Evolutionary conservation across 148 eudicot genomes (phyloP).

Genomic region (Chenopodium album): DNA sequence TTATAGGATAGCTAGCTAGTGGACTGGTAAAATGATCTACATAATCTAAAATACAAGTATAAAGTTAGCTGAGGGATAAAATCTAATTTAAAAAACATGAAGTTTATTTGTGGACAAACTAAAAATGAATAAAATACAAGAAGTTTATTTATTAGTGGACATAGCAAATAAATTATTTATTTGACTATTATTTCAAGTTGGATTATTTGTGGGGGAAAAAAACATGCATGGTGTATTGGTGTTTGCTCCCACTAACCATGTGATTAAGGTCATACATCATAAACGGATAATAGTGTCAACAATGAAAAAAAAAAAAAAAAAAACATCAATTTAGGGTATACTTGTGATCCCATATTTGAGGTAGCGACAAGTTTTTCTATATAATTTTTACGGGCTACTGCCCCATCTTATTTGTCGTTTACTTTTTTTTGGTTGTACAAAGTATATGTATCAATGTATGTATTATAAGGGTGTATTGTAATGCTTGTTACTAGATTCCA

Average conservation of each 20-base stretch:
- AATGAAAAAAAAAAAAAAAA: constrained; percentile 2
- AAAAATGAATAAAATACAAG: too few species aligned
- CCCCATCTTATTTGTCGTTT: constrained; percentile 8
- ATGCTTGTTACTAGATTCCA: constrained; percentile 17
- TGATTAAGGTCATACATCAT: constrained; percentile 5
- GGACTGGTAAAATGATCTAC: too few species aligned
- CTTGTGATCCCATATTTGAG: not conserved
- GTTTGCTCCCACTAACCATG: constrained; percentile 1
- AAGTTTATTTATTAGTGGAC: too few species aligned
- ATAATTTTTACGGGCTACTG: not conserved
- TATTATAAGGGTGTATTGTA: constrained; percentile 10
- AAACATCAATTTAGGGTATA: constrained; percentile 1
- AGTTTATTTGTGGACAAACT: too few species aligned
- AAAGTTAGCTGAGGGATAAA: too few species aligned
- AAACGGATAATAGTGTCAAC: constrained; percentile 20
- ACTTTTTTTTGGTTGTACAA: not conserved
- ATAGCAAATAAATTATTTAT: too few species aligned
- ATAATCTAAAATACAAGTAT: too few species aligned
- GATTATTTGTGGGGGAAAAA: too few species aligned
- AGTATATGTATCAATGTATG: not conserved
- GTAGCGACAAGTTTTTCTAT: not conserved
- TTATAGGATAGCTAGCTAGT: too few species aligned
- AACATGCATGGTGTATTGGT: too few species aligned
- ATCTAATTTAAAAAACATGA: too few species aligned
- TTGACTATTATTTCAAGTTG: too few species aligned